Conservation (phyloP, 306 rosid genomes). For the Cucumis hystrix region DNA sequence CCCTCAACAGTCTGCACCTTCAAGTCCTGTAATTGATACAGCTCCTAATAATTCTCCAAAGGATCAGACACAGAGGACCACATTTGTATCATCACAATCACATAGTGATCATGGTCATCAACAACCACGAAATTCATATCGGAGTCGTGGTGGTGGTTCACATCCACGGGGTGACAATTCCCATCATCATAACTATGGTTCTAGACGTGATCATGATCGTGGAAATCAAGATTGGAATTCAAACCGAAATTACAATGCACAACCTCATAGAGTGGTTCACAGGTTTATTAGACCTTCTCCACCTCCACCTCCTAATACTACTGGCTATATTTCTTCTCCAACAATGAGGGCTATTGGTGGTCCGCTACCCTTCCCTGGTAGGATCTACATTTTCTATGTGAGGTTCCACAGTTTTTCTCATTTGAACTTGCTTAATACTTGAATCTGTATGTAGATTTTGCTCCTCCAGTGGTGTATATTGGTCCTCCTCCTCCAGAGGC, state of each 20-base stretch:
- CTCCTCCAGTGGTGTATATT: constrained; percentile 31
- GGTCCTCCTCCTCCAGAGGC: constrained; percentile 33
- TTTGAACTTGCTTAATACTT: constrained; percentile 7
- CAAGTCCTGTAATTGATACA: constrained; percentile 23
- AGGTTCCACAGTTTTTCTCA: not conserved
- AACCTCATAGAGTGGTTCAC: constrained; percentile 33
- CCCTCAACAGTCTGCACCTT: constrained; percentile 28
- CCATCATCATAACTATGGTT: constrained; percentile 42
- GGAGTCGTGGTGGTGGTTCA: constrained; percentile 43
- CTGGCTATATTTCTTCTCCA: constrained; percentile 32
- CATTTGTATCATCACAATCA: constrained; percentile 26
- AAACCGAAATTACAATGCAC: constrained; percentile 34
- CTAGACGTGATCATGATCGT: constrained; percentile 70
- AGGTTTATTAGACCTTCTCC: constrained; percentile 44
- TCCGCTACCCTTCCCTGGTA: constrained; percentile 58
- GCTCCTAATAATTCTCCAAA: constrained; percentile 30
- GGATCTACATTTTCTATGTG: constrained; percentile 3
- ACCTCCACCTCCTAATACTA: constrained; percentile 41
- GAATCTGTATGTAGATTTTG: constrained; percentile 31
- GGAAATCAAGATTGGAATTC: constrained; percentile 69
- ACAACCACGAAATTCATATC: constrained; percentile 40
- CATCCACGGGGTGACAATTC: constrained; percentile 64
- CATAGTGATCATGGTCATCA: constrained; percentile 40
- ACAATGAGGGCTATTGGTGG: constrained; percentile 36
- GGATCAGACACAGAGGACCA: constrained; percentile 47